Evolutionary conservation across 805 yeast species (phyloP), one percentile per base, ranked within the genome.

Genomic region (Schizosaccharomyces lindneri): DNA sequence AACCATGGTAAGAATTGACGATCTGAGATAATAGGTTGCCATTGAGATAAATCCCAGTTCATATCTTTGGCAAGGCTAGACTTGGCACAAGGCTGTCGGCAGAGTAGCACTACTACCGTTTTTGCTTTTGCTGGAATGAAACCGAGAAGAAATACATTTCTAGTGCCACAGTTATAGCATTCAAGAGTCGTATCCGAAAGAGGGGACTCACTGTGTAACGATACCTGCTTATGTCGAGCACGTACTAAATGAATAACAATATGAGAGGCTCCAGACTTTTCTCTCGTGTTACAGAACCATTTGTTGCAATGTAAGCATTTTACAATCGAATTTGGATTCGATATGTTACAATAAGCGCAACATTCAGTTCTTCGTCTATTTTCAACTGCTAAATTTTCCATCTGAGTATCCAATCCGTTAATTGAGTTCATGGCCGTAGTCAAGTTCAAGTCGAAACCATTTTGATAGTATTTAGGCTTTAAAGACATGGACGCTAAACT

Each of bases 271-370:
- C 79, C 73, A 13, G 79, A 72, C 60, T 72, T 74, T 24, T 79
- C 76, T 62, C 80, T 80, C 15, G 85, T 78, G 69, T 89, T 89
- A 74, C 97, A 89, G 70, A 89, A 89, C 96, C 96, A 89, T 69
- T 81, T 83, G 66, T 79, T 72, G 71, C 96, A 89, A 5, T 77
- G 75, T 63, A 79, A 79, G 73, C 97, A 89, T 65, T 83, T 81
- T 55, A 85, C 84, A 15, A 87, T 84, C 59, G 83, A 77, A 15
- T 29, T 51, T 9, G 57, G 57, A 17, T 51, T 51, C 36, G 31
- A 24, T 9, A 51, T 7, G 36, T 29, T 17, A 29, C 57, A 51
- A 29, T 51, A 51, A 17, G 57, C 57, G 27, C 57, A 51, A 29
- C 19, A 29, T 29, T 51, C 57, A 9, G 21, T 17, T 19, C 13